Evolutionary conservation across 441 rosid genomes (phyloP).

Genomic region (Macaranga tanarius): DNA sequence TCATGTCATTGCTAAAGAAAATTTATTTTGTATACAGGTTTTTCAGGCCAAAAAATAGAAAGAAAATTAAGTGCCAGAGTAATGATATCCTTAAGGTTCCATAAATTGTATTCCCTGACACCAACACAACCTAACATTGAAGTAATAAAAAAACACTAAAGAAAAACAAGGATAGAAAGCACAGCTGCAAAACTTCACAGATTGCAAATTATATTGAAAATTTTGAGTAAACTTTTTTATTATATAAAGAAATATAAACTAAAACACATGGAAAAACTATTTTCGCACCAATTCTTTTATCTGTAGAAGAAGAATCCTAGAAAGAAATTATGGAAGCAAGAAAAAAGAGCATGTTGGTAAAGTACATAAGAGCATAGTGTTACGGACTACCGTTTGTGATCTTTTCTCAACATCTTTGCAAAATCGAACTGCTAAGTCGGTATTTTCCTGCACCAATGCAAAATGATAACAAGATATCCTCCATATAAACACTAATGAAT

Average conservation of each 20-base stretch:
- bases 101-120: background rate
- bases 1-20: background rate
- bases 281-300: background rate
- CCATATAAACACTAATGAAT: conserved; percentile 11
- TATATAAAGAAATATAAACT: no score
- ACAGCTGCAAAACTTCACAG: background rate
- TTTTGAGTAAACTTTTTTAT: no score
- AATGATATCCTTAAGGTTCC: background rate
- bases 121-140: background rate
- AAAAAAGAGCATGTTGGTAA: conserved; percentile 9
- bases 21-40: no score
- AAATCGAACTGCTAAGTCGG: conserved; percentile 72
- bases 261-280: background rate
- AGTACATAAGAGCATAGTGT: conserved; percentile 35
- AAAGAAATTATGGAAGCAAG: conserved; percentile 5
- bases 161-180: background rate
- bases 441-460: conserved; percentile 45
- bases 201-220: background rate
- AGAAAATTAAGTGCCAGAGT: background rate
- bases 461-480: background rate
- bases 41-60: background rate
- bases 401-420: conserved; percentile 92
- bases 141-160: background rate
- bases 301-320: conserved; percentile 4
- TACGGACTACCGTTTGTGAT: conserved; percentile 63